phyloP scores from a whole-genome alignment of 108 stramenopile genomes.

The Fragilariopsis cylindrus region DNA sequence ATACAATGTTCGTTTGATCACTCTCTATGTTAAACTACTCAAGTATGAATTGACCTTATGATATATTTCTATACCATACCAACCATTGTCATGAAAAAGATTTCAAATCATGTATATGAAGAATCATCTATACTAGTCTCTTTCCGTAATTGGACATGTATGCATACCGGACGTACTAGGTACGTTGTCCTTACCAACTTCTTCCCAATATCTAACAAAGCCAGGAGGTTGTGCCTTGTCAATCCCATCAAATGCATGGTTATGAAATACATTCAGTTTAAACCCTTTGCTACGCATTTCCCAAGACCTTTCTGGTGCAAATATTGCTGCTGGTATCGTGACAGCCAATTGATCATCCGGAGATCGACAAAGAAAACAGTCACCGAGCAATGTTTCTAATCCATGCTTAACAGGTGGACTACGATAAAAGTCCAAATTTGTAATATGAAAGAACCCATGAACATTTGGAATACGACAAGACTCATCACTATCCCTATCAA shows the following conservation, averaged over 20 bases:
- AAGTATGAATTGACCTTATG: no score
- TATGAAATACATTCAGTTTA: conserved; percentile 39
- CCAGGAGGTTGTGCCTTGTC: background rate
- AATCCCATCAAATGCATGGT: conserved; percentile 32
- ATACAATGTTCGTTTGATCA: no score
- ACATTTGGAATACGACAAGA: conserved; percentile 3
- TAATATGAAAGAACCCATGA: conserved; percentile 53
- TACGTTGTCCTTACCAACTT: background rate
- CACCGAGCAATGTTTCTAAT: conserved; percentile 23
- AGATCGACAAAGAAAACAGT: conserved; percentile 27
- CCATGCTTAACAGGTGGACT: conserved; percentile 11
- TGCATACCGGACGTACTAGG: background rate
- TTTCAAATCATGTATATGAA: no score
- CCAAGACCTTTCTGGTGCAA: conserved; percentile 33
- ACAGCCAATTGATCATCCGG: conserved; percentile 48
- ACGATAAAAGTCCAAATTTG: conserved; percentile 50
- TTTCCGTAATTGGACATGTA: background rate
- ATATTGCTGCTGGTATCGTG: conserved; percentile 39
- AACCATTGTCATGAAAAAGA: no score
- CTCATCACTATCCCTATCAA: background rate
- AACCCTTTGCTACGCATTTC: conserved; percentile 24
- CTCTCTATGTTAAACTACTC: no score
- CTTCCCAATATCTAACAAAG: conserved; percentile 17
- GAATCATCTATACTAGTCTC: background rate
- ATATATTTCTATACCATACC: no score